These are phyloP conservation scores for Blastobotrys chiropterorum DNA, from an alignment of 805 yeast genomes.

Conservation along the genomic window DNA sequence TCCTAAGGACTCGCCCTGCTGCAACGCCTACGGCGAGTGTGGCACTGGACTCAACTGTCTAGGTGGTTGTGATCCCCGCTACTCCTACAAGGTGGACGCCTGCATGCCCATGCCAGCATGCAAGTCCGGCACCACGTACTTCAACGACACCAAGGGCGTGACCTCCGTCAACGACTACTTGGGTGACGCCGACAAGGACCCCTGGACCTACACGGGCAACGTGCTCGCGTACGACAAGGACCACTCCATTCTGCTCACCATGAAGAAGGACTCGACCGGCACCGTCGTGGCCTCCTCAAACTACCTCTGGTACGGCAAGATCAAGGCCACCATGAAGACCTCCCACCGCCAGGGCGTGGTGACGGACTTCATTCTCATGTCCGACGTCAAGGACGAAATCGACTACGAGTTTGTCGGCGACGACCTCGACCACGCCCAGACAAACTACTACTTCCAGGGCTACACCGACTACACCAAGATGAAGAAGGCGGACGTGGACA, in stretches of 20 bases:
- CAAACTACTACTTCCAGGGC: conserved; percentile 79
- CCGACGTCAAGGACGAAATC: conserved; percentile 85
- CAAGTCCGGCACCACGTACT: conserved; percentile 32
- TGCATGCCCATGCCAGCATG: conserved; percentile 88
- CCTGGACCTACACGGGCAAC: conserved; percentile 61
- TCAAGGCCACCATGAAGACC: conserved; percentile 61
- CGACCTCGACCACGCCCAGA: conserved; percentile 58
- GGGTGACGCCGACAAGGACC: conserved; percentile 63
- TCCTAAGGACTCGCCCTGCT: conserved; percentile 80
- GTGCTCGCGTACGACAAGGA: conserved; percentile 39
- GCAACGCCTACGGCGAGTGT: conserved; percentile 74
- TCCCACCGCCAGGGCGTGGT: conserved; percentile 77
- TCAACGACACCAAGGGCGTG: conserved; percentile 28
- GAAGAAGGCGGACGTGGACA: conserved; percentile 35
- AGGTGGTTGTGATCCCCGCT: conserved; percentile 81
- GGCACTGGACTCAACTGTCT: conserved; percentile 75
- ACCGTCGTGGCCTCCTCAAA: conserved; percentile 74
- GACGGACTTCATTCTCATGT: conserved; percentile 72
- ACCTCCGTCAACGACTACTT: conserved; percentile 42
- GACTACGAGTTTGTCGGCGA: conserved; percentile 85
- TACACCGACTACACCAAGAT: conserved; percentile 60
- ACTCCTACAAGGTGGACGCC: conserved; percentile 55
- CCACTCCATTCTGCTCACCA: conserved; percentile 57
- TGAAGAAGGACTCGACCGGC: conserved; percentile 73
- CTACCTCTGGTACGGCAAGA: conserved; percentile 84